phyloP scores from a whole-genome alignment of 495 filamentous ascomycete species.

The Rhypophila decipiens region DNA sequence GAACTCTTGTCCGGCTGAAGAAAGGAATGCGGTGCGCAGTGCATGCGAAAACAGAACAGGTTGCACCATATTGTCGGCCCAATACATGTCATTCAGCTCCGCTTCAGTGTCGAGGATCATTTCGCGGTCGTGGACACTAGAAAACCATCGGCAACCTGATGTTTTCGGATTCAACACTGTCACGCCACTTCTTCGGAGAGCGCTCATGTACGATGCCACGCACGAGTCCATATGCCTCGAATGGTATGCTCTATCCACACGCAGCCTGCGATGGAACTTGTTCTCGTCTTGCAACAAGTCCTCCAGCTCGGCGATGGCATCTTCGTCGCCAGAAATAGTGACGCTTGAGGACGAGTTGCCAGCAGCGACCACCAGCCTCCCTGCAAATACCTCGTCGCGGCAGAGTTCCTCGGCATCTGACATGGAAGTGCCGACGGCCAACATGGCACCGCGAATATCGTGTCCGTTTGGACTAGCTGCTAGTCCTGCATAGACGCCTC shows the following conservation, averaged over 20 bases:
- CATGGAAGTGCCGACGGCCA: slow-evolving; percentile 31
- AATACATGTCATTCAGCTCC: slow-evolving; percentile 23
- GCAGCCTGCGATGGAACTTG: slow-evolving; percentile 25
- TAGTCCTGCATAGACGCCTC: slow-evolving; percentile 18
- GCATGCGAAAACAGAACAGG: slow-evolving; percentile 48
- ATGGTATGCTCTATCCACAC: slow-evolving; percentile 38
- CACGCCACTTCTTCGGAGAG: no score
- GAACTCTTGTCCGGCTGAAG: slow-evolving; percentile 6
- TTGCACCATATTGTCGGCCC: slow-evolving; percentile 25
- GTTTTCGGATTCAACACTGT: no score
- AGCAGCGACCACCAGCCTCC: slow-evolving; percentile 28
- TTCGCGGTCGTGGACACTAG: no score
- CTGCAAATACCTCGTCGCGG: background rate
- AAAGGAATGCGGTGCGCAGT: no score
- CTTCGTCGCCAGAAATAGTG: slow-evolving; percentile 6
- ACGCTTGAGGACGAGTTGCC: background rate
- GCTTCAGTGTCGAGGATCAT: background rate
- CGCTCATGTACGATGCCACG: slow-evolving; percentile 15
- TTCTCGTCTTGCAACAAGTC: slow-evolving; percentile 17
- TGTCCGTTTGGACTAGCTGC: slow-evolving; percentile 3
- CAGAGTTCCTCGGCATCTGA: slow-evolving; percentile 12
- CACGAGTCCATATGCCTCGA: slow-evolving; percentile 36
- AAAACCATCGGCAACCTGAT: background rate
- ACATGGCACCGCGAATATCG: slow-evolving; percentile 37
- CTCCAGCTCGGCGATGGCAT: slow-evolving; percentile 27